Conservation (phyloP, 805 yeast genomes). For the Saccharomycopsis fibuligera region DNA sequence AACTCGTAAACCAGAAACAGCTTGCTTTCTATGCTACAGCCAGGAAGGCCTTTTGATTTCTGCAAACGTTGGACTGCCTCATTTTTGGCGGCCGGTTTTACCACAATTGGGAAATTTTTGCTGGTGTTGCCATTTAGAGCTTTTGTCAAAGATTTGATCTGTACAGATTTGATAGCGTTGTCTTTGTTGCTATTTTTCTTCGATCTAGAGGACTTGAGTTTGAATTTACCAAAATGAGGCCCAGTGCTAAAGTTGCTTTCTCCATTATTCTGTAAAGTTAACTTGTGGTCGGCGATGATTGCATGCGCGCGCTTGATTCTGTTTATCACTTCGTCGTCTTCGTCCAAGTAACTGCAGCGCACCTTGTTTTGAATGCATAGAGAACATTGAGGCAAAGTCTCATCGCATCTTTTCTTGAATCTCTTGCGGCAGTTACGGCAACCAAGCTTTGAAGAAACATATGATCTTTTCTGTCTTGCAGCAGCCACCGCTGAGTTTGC, state of each 20-base stretch:
- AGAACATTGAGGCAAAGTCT: background rate
- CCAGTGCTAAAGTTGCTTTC: background rate
- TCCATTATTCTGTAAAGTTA: background rate
- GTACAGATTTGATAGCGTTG: background rate
- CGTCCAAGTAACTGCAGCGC: conserved; percentile 1
- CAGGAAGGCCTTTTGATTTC: too few relatives aligned
- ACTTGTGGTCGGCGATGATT: background rate
- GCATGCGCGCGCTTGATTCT: conserved; percentile 2
- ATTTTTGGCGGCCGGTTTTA: too few relatives aligned
- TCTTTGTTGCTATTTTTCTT: background rate
- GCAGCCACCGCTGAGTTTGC: background rate
- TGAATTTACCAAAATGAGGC: conserved; percentile 3
- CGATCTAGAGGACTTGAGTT: background rate
- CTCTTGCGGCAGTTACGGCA: background rate
- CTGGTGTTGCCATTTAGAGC: background rate
- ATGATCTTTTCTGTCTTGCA: background rate
- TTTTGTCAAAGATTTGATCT: background rate
- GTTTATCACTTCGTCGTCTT: conserved; percentile 1
- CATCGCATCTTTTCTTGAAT: conserved; percentile 4
- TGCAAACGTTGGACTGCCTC: too few relatives aligned
- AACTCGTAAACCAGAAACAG: too few relatives aligned
- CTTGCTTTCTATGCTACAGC: too few relatives aligned
- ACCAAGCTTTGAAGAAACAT: conserved; percentile 3
- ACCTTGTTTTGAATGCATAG: conserved; percentile 4
- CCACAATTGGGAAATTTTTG: too few relatives aligned